Evolutionary conservation across 2,329 filamentous ascomycete species (phyloP).

Genomic region (Hortaea werneckii): DNA sequence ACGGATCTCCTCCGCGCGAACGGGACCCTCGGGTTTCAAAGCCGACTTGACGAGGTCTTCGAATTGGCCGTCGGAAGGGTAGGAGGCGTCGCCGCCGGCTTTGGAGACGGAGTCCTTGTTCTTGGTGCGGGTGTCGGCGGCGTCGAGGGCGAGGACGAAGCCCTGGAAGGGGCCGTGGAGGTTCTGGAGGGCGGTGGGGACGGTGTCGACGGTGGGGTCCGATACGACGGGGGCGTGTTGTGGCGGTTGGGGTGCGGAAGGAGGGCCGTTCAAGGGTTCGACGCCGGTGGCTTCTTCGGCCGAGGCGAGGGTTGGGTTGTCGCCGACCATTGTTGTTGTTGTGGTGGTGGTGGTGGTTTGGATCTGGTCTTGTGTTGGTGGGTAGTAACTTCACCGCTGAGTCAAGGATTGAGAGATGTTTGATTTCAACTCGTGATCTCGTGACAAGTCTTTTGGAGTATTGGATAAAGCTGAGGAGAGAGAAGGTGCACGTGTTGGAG

Average conservation of each 20-base stretch:
- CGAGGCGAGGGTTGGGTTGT: slow-evolving; percentile 6
- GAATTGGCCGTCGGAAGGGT: slow-evolving; percentile 5
- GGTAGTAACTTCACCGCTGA: too few species aligned
- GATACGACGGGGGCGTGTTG: slow-evolving; percentile 2
- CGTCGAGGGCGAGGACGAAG: slow-evolving; percentile 6
- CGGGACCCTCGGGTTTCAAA: slow-evolving; percentile 6
- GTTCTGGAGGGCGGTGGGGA: slow-evolving; percentile 3
- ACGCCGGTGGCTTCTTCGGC: slow-evolving; percentile 5
- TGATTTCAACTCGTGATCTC: too few species aligned
- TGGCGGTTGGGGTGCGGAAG: slow-evolving; percentile 5
- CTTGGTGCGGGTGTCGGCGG: slow-evolving; percentile 3
- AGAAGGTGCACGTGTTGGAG: too few species aligned
- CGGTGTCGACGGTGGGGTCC: slow-evolving; percentile 5
- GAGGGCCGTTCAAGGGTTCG: slow-evolving; percentile 4
- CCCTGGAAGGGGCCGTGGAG: slow-evolving; percentile 4
- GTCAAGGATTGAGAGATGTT: too few species aligned
- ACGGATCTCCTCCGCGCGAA: slow-evolving; percentile 2
- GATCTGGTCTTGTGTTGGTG: too few species aligned
- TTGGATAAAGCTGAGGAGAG: too few species aligned
- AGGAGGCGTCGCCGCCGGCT: neutral
- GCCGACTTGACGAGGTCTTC: slow-evolving; percentile 6
- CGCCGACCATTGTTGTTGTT: slow-evolving; percentile 2
- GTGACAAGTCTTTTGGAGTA: too few species aligned
- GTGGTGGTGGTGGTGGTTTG: neutral
- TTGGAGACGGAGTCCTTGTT: neutral